Evolutionary conservation across 345 rosid genomes (phyloP).

Genomic region (thale cress (Arabidopsis thaliana)): DNA sequence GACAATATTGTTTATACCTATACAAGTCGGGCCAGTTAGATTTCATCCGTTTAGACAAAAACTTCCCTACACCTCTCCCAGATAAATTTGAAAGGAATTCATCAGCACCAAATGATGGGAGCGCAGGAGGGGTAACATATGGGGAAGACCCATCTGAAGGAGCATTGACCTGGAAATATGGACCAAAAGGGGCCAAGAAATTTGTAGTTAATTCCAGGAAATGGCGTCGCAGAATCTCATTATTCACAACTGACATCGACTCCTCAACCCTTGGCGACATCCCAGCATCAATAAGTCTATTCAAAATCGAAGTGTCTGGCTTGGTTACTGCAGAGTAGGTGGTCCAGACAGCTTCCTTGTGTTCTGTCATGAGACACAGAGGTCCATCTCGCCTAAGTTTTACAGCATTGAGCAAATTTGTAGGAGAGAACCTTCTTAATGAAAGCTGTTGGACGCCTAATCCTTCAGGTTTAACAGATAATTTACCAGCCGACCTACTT

Average conservation of each 20-base stretch:
- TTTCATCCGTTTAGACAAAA: constrained; percentile 89
- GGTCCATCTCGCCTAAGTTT: constrained; percentile 95
- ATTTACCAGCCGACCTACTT: constrained; percentile 70
- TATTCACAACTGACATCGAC: constrained; percentile 97
- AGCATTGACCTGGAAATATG: constrained; percentile 72
- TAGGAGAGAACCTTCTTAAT: constrained; percentile 86
- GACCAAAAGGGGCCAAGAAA: constrained; percentile 97
- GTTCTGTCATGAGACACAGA: constrained; percentile 95
- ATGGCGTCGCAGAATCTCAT: constrained; percentile 92
- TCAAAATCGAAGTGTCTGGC: constrained; percentile 94
- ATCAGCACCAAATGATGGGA: constrained; percentile 63
- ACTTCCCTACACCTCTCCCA: constrained; percentile 92
- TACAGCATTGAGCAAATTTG: constrained; percentile 76
- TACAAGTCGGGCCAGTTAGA: constrained; percentile 96
- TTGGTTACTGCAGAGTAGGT: constrained; percentile 77
- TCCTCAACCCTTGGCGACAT: constrained; percentile 95
- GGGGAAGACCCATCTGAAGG: constrained; percentile 95
- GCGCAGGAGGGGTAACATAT: constrained; percentile 85
- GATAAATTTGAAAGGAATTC: constrained; percentile 81
- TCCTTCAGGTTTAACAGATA: constrained; percentile 74
- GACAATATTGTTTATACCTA: constrained; percentile 55
- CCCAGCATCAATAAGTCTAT: constrained; percentile 95
- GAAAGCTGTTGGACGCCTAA: constrained; percentile 80
- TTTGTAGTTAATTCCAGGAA: constrained; percentile 97
- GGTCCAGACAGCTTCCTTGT: constrained; percentile 98